phyloP scores from a whole-genome alignment of 306 rosid species.

The Castanea mollissima region DNA sequence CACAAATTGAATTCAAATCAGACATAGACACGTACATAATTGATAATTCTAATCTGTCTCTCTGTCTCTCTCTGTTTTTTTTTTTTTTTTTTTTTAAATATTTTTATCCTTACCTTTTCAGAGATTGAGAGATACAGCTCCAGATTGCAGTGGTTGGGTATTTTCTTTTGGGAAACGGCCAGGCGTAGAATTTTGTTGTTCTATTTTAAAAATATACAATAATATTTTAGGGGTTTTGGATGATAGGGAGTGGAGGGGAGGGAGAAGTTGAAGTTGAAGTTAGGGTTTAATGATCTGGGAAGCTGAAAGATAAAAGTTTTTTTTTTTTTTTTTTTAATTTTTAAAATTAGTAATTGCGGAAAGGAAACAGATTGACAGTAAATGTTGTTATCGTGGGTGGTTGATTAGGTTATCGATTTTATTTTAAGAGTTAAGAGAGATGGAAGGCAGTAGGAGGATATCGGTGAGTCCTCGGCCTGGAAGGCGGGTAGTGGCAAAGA shows the following conservation, averaged over 20 bases:
- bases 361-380: background rate
- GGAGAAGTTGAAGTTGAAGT: background rate
- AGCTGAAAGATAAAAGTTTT: background rate
- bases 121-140: too few relatives aligned
- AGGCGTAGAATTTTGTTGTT: background rate
- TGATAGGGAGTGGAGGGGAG: background rate
- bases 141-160: too few relatives aligned
- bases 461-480: conserved; percentile 66
- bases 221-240: background rate
- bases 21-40: background rate
- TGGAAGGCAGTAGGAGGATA: conserved; percentile 59
- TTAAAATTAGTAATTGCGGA: background rate
- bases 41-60: too few relatives aligned
- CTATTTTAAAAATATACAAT: background rate
- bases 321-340: background rate
- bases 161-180: too few relatives aligned
- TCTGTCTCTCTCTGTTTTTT: background rate
- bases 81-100: too few relatives aligned
- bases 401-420: too few relatives aligned
- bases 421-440: background rate
- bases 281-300: conserved; percentile 30
- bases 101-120: too few relatives aligned
- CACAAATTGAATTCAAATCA: conserved; percentile 11
- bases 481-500: conserved; percentile 49
- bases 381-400: too few relatives aligned